Percentiles rank a stretch among this genome's conserved stretches.
Conservation (phyloP, 2,329 filamentous ascomycete genomes). For the Alternaria hordeiaustralica region DNA sequence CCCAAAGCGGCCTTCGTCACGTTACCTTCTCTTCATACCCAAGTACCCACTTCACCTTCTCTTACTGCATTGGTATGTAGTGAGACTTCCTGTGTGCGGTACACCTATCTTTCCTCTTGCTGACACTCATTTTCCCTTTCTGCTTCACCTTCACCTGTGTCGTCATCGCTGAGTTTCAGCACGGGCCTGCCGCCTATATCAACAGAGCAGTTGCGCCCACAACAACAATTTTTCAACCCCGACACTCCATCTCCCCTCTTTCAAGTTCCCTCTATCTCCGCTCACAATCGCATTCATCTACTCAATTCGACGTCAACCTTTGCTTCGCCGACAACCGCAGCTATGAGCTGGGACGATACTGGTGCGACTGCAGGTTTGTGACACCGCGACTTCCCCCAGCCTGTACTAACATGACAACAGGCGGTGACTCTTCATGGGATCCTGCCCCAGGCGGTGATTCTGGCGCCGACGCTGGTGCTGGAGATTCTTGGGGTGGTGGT, state of each 20-base stretch:
- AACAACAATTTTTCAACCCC: not conserved
- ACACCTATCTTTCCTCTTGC: not conserved
- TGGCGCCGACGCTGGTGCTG: conserved; percentile 7
- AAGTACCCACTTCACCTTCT: not conserved
- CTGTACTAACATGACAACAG: conserved; percentile 15
- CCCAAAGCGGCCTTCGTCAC: not conserved
- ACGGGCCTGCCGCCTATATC: not conserved
- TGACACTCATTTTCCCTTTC: not conserved
- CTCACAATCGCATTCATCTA: not conserved
- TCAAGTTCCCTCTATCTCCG: not conserved
- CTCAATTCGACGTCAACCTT: not conserved
- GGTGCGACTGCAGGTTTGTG: conserved; percentile 18
- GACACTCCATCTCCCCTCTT: not conserved
- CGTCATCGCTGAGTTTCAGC: not conserved
- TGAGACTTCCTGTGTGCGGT: not conserved
- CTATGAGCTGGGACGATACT: conserved; percentile 33
- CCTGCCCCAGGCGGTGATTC: conserved; percentile 12
- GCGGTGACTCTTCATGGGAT: conserved; percentile 19
- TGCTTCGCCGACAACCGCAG: not conserved
- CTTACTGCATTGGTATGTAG: not conserved
- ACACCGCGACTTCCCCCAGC: conserved; percentile 3
- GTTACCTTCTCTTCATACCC: not conserved
- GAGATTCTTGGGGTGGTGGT: conserved; percentile 27
- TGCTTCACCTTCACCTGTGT: conserved; percentile 13
- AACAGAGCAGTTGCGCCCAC: conserved; percentile 1